Evolutionary conservation across 2,329 filamentous ascomycete species (phyloP).

Genomic region (Polytolypa hystricis): DNA sequence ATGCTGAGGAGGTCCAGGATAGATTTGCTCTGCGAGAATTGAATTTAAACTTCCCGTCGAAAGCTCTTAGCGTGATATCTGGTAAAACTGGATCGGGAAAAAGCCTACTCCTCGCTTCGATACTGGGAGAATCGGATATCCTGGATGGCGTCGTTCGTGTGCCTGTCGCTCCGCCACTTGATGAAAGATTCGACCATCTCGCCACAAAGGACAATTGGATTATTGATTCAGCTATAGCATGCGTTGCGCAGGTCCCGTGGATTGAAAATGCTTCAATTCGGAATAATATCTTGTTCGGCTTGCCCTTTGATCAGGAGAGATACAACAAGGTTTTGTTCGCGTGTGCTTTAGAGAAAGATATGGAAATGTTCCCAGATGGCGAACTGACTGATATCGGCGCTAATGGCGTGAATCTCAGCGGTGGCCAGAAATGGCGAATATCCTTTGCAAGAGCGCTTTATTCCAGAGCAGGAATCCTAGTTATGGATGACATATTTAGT

Average conservation of each 20-base stretch:
- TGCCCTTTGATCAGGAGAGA: constrained; percentile 57
- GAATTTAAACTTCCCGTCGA: constrained; percentile 54
- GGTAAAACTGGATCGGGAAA: constrained; percentile 71
- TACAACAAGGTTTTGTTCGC: constrained; percentile 60
- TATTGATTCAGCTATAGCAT: constrained; percentile 58
- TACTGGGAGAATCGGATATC: constrained; percentile 65
- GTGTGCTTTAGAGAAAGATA: constrained; percentile 64
- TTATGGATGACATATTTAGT: constrained; percentile 77
- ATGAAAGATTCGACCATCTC: constrained; percentile 49
- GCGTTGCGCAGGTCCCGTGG: constrained; percentile 72
- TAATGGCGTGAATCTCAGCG: constrained; percentile 74
- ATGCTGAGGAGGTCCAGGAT: constrained; percentile 42
- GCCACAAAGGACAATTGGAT: constrained; percentile 57
- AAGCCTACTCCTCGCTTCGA: constrained; percentile 59
- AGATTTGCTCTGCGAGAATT: constrained; percentile 56
- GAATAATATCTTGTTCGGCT: constrained; percentile 68
- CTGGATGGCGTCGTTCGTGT: constrained; percentile 50
- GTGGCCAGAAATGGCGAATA: constrained; percentile 73
- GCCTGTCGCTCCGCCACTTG: constrained; percentile 36
- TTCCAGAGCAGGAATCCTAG: constrained; percentile 61
- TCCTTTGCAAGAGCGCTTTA: constrained; percentile 72
- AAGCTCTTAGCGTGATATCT: constrained; percentile 62
- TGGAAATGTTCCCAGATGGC: constrained; percentile 64
- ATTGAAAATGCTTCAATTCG: constrained; percentile 71
- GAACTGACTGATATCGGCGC: constrained; percentile 73